Base-by-base conservation (phyloP, 306 rosid species). In the Nissolia schottii region DNA sequence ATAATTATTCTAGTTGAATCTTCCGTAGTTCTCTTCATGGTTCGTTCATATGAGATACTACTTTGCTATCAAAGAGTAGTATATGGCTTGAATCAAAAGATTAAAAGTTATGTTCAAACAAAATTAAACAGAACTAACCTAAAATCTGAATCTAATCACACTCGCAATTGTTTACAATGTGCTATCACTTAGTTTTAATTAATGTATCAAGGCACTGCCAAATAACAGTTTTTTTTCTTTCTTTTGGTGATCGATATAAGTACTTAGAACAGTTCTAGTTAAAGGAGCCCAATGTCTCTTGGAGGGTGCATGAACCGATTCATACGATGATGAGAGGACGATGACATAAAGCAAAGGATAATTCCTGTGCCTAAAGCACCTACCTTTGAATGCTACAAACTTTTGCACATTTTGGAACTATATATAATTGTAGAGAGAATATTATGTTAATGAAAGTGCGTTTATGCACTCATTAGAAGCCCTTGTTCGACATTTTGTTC, bases 321-420 rank as follows among this genome's bases (percentile, higher is more conserved):
- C 68, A 74, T n/a, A 54, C 38, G 64, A 77, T 69, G 72, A 80
- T 75, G 65, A 58, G 56, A 24, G 27, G 57, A 49, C 31, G 9
- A 69, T 65, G 59, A 5, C 46, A 77, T 48, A 77, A 61, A 61
- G 34, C 11, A 62, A 74, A 53, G 27, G 54, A 65, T 19, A 75
- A 57, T 24, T 50, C 19, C 19, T 43, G 74, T 69, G 74, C 54
- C 58, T 27, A 79, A 77, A 77, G 81, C 81, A 74, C 29, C 18
- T 53, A 67, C 58, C 85, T 81, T 81, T 71, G 80, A 76, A 68
- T 73, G 56, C 71, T 29, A 50, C 61, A 49, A 41, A 24, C 75
- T 79, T 76, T 48, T 32, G 31, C 34, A 38, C 55, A 58, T 49
- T 66, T 51, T 20, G 54, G 70, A 72, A 43, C n/a, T 71, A 58